phyloP scores from a whole-genome alignment of 2,329 filamentous ascomycete species.

The Trichophyton simii region DNA sequence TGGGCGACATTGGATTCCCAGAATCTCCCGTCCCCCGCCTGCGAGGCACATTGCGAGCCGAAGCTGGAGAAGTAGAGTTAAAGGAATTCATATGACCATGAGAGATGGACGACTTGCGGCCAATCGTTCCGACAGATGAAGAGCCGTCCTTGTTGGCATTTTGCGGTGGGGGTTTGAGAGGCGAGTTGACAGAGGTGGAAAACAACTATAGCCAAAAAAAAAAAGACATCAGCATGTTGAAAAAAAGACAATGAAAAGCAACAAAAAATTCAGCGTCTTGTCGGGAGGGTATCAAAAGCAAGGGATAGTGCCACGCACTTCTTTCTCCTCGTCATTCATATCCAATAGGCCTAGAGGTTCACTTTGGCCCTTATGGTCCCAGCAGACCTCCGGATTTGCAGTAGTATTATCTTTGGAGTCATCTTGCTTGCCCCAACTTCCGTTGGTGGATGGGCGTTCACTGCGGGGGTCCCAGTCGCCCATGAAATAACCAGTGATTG shows the following conservation, averaged over 20 bases:
- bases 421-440: slow-evolving; percentile 62
- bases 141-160: slow-evolving; percentile 46
- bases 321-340: slow-evolving; percentile 56
- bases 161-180: slow-evolving; percentile 71
- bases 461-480: slow-evolving; percentile 68
- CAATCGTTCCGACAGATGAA: slow-evolving; percentile 35
- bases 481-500: slow-evolving; percentile 56
- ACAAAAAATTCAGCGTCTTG: background rate
- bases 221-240: slow-evolving; percentile 8
- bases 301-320: slow-evolving; percentile 35
- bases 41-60: slow-evolving; percentile 59
- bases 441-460: slow-evolving; percentile 49
- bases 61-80: slow-evolving; percentile 60
- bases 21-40: slow-evolving; percentile 76
- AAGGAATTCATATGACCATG: slow-evolving; percentile 50
- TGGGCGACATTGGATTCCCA: slow-evolving; percentile 38
- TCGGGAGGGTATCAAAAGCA: slow-evolving; percentile 1
- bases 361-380: slow-evolving; percentile 61
- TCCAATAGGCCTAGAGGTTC: slow-evolving; percentile 61
- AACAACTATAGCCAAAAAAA: slow-evolving; percentile 50
- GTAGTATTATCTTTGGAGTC: slow-evolving; percentile 62
- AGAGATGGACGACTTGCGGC: slow-evolving; percentile 72
- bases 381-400: slow-evolving; percentile 77
- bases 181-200: slow-evolving; percentile 78
- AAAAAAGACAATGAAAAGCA: too few relatives aligned